Percentiles rank a stretch among this genome's conserved stretches.
Evolutionary conservation across 2,329 filamentous ascomycete species (phyloP).

Genomic region (Aspergillus hiratsukae): DNA sequence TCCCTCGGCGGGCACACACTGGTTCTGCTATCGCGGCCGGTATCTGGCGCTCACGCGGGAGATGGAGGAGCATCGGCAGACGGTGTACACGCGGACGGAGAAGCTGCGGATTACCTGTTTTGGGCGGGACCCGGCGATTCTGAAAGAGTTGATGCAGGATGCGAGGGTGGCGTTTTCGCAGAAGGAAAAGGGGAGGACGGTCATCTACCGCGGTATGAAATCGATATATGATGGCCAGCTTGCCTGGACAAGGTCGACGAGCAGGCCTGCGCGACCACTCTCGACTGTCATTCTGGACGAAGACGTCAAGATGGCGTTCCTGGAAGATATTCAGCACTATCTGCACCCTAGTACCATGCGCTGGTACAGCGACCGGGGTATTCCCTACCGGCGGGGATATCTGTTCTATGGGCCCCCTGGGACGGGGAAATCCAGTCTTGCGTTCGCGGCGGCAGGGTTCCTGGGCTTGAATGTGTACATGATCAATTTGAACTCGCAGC

Average conservation of each 20-base stretch:
- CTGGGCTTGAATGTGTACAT: conserved; percentile 65
- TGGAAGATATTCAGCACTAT: conserved; percentile 3
- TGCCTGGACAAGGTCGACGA: conserved; percentile 1
- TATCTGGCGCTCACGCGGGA: conserved; percentile 1
- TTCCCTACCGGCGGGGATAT: conserved; percentile 72
- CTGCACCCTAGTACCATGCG: conserved; percentile 5
- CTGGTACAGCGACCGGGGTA: conserved; percentile 41
- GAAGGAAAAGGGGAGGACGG: conserved; percentile 4
- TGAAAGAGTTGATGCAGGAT: conserved; percentile 5
- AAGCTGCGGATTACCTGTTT: conserved; percentile 5
- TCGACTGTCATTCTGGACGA: conserved; percentile 3
- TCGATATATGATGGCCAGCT: not conserved
- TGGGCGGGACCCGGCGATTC: not conserved
- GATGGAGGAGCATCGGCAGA: not conserved
- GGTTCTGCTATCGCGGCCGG: conserved; percentile 2
- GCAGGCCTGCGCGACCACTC: not conserved
- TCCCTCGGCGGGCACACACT: conserved; percentile 3
- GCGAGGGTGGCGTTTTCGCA: conserved; percentile 4
- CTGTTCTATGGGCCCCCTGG: conserved; percentile 10
- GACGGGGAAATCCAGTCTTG: conserved; percentile 13
- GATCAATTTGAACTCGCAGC: conserved; percentile 53
- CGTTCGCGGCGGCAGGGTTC: conserved; percentile 47
- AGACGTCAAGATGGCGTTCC: not conserved
- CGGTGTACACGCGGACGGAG: conserved; percentile 1
- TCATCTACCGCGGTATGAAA: conserved; percentile 4